phyloP scores from a whole-genome alignment of 2,329 filamentous ascomycete genomes.

The Coleophoma cylindrospora region DNA sequence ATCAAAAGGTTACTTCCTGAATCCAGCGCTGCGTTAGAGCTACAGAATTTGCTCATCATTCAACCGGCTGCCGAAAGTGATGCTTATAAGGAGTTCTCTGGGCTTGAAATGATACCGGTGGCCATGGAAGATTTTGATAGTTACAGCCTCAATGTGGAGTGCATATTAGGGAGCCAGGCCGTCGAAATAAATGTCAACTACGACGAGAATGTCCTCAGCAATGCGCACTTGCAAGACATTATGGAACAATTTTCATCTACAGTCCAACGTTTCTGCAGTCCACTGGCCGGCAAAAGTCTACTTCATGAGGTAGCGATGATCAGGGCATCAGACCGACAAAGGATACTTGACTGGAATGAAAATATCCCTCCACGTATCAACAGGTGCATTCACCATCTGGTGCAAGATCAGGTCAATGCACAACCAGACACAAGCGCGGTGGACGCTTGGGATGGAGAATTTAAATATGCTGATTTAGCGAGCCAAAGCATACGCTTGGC shows the following conservation, averaged over 20 bases:
- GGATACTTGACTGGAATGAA: slow-evolving; percentile 1
- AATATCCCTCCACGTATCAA: background rate
- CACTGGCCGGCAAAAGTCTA: slow-evolving; percentile 1
- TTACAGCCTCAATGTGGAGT: background rate
- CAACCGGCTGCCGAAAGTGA: slow-evolving; percentile 15
- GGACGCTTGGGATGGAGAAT: slow-evolving; percentile 5
- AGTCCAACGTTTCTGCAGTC: slow-evolving; percentile 1
- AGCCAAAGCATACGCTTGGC: slow-evolving; percentile 3
- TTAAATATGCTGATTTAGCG: slow-evolving; percentile 8
- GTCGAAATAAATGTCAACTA: slow-evolving; percentile 1
- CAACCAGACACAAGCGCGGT: slow-evolving; percentile 6
- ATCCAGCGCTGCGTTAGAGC: slow-evolving; percentile 30
- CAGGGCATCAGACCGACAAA: background rate
- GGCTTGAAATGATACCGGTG: background rate
- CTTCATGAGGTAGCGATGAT: slow-evolving; percentile 4
- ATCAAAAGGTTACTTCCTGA: slow-evolving; percentile 22
- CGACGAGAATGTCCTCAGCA: slow-evolving; percentile 1
- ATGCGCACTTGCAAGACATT: background rate
- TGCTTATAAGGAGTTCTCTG: slow-evolving; percentile 1
- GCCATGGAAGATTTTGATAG: slow-evolving; percentile 1
- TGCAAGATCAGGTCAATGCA: slow-evolving; percentile 4
- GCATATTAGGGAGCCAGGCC: background rate
- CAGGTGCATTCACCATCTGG: slow-evolving; percentile 7
- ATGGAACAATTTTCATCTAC: slow-evolving; percentile 2
- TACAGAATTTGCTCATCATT: slow-evolving; percentile 33